These are phyloP conservation scores for Ceratocystis destructans DNA, from an alignment of 2,329 filamentous ascomycete species.

Conservation along the genomic window DNA sequence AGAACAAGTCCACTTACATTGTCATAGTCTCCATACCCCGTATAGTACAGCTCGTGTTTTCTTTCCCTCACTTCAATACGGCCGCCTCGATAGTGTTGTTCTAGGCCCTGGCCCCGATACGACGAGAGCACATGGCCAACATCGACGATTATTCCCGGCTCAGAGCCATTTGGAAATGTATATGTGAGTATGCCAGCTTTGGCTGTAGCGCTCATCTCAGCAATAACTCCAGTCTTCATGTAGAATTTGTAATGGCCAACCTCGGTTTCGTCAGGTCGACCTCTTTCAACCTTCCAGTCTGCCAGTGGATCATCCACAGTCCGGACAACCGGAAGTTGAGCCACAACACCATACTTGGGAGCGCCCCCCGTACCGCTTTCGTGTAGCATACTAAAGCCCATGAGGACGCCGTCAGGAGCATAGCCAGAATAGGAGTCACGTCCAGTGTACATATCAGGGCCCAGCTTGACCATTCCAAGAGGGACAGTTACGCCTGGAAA, in stretches of 20 bases:
- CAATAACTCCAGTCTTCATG: slow-evolving; percentile 40
- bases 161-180: slow-evolving; percentile 34
- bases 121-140: slow-evolving; percentile 53
- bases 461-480: slow-evolving; percentile 37
- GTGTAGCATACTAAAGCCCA: slow-evolving; percentile 50
- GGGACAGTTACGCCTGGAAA: slow-evolving; percentile 38
- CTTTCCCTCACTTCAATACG: slow-evolving; percentile 39
- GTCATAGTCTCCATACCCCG: slow-evolving; percentile 48
- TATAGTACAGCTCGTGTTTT: slow-evolving; percentile 30
- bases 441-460: slow-evolving; percentile 36
- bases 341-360: slow-evolving; percentile 54
- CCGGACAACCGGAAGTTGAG: slow-evolving; percentile 43
- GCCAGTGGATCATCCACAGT: slow-evolving; percentile 39
- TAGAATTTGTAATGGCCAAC: slow-evolving; percentile 49
- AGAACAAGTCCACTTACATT: slow-evolving; percentile 32
- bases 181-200: slow-evolving; percentile 50
- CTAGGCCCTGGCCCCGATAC: slow-evolving; percentile 44
- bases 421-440: slow-evolving; percentile 42
- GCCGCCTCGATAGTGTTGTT: slow-evolving; percentile 50
- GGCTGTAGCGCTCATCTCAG: slow-evolving; percentile 43
- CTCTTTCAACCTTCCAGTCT: slow-evolving; percentile 42
- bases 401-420: slow-evolving; percentile 37
- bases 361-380: slow-evolving; percentile 55
- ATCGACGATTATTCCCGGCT: slow-evolving; percentile 44
- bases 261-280: slow-evolving; percentile 35